Base-by-base conservation (phyloP, 352 stramenopile genomes). In the Phytophthora megakarya region DNA sequence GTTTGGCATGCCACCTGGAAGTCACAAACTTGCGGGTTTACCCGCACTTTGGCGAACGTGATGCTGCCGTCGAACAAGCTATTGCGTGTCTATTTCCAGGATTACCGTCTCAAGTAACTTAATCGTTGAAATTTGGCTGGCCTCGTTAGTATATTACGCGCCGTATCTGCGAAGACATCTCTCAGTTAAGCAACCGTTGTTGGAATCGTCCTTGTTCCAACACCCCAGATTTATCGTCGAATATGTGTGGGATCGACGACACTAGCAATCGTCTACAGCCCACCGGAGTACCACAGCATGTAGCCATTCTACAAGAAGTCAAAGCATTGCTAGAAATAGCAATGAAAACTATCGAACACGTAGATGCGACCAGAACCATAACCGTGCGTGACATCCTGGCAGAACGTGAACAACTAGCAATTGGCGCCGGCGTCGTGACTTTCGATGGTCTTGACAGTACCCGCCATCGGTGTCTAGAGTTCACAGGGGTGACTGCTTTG, bases 91-190 rank as follows among this genome's bases (percentile, higher is more conserved):
- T 67, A 12, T 67, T 61, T 53, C 60, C 22, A 1, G 60, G 43
- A 2, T 18, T 67, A 12, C 50, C 50, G 11, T 6, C 38, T 18
- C 39, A 53, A 2, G 22, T 62, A 30, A 7, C 28, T 0, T 57
- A 52, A 28, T 58, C n/a, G 51, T 44, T 22, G 37, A 68, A 23
- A 56, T 57, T 39, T 62, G 45, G 30, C 28, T 63, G 0, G 60
- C 61, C 5, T 63, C 51, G 1, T 23, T 63, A 0, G 45, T 63
- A 7, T 63, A 68, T 28, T 45, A 59, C n/a, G 26, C 30, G 2
- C 12, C 51, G 5, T 58, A 37, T 45, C 21, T 55, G 16, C 23
- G 25, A 13, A 44, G n/a, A 28, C 0, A 68, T 12, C 21, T 63
- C 3, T 10, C 8, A 5, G 5, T 18, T 0, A 26, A 25, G 12